Base-by-base conservation (phyloP, 352 stramenopile genomes). In the Phytophthora pinifolia region DNA sequence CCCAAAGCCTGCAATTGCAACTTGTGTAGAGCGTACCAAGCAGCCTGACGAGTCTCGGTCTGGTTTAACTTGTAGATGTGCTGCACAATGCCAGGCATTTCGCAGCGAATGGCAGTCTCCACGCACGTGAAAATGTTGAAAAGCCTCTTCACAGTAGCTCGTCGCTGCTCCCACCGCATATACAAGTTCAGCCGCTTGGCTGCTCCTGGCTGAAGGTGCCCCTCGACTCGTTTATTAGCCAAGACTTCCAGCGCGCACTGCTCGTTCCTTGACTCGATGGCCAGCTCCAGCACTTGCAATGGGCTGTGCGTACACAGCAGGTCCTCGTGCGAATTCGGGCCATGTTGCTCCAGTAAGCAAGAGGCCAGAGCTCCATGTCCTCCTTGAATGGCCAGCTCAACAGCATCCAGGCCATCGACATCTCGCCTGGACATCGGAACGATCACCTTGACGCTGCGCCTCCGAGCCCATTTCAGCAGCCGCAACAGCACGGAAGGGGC, bases 61-160 rank as follows among this genome's bases (percentile, higher is more conserved):
- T 39, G 46, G 30, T 58, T 64, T 8, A 64, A 7, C 9, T 58
- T 37, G 34, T 53, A 64, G 17, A 59, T 58, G n/a, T 6, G 9
- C 30, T 12, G 6, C 25, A 64, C 41, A 4, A 53, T 41, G 9
- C 7, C 25, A 15, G 55, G 13, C 55, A 53, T 59, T 0, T 7
- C 13, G n/a, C 42, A 58, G 5, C 42, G 55, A 10, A 58, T 34
- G 12, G 55, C 55, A 25, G 47, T 32, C 9, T 27, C 33, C 1
- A 64, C 41, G n/a, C 41, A 64, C 4, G 55, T 64, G 41, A 52
- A 59, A 2, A 64, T 29, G 18, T 59, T 59, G 41, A 42, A 64
- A 0, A 62, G 32, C n/a, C 33, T 47, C 29, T 52, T 64, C 13
- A 9, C 34, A 18, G 27, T 17, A n/a, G 42, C 22, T 37, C 31